A percentile compares a stretch with the other conserved stretches of the same genome.
Evolutionary conservation across 1,284 basidiomycete species (phyloP).

Genomic region (Irpex lacteus): DNA sequence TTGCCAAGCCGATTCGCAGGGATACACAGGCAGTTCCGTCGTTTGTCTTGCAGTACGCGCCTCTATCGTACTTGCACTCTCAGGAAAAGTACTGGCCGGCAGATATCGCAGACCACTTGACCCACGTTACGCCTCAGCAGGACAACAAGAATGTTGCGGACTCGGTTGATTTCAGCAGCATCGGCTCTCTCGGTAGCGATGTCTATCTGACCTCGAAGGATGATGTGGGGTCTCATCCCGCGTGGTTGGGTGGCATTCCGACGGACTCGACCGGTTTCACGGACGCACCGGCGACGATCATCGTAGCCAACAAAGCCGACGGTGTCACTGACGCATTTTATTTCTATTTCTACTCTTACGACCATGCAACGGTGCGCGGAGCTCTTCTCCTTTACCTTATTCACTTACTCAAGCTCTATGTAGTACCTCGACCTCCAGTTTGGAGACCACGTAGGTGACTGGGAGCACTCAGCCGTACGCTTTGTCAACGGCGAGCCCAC

Average conservation of each 20-base stretch:
- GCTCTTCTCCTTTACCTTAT: background rate
- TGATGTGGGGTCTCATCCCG: constrained; percentile 23
- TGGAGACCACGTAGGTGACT: constrained; percentile 32
- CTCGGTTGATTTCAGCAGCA: constrained; percentile 20
- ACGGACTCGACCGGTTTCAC: constrained; percentile 25
- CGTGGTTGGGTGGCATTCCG: constrained; percentile 24
- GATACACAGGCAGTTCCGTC: constrained; percentile 19
- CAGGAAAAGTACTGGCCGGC: constrained; percentile 31
- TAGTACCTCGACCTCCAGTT: constrained; percentile 27
- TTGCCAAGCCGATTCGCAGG: background rate
- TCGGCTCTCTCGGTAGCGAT: constrained; percentile 18
- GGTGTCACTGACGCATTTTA: constrained; percentile 38
- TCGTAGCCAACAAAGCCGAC: constrained; percentile 31
- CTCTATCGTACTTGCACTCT: constrained; percentile 27
- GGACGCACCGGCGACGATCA: constrained; percentile 28
- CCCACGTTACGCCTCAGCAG: constrained; percentile 26
- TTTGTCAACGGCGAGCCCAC: constrained; percentile 31
- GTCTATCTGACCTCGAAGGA: constrained; percentile 29
- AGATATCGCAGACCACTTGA: constrained; percentile 28
- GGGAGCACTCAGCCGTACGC: constrained; percentile 37
- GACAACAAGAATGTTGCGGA: constrained; percentile 16
- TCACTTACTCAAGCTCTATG: background rate
- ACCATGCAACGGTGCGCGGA: constrained; percentile 24
- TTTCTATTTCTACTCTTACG: constrained; percentile 37
- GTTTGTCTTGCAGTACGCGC: constrained; percentile 26